These are phyloP conservation scores for Talaromyces albobiverticillius DNA, from an alignment of 2,329 filamentous ascomycete genomes.

Conservation along the genomic window DNA sequence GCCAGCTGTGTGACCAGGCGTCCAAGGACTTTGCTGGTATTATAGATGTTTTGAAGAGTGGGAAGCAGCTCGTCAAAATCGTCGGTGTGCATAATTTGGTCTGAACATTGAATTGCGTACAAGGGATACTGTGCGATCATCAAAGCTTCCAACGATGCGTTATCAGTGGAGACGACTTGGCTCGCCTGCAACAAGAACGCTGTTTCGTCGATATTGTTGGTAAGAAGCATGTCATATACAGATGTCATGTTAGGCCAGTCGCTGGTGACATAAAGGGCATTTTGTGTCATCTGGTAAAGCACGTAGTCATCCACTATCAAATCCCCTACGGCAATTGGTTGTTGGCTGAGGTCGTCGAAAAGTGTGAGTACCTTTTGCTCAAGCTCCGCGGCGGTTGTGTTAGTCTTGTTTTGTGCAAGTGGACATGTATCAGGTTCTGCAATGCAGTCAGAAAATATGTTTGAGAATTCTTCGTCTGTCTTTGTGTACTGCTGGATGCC, in stretches of 20 bases:
- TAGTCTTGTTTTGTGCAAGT: not conserved
- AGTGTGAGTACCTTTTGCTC: not conserved
- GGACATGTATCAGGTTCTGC: not conserved
- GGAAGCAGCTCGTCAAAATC: constrained; percentile 4
- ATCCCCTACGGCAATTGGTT: not conserved
- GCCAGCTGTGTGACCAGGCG: constrained; percentile 9
- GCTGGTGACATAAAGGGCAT: not conserved
- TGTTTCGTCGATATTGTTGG: not conserved
- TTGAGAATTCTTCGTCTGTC: constrained; percentile 6
- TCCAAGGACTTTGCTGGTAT: constrained; percentile 8
- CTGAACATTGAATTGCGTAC: constrained; percentile 6
- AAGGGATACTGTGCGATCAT: not conserved
- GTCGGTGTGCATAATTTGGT: constrained; percentile 1
- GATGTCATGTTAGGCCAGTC: not conserved
- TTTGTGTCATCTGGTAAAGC: not conserved
- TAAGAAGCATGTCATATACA: not conserved
- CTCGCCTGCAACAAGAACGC: not conserved
- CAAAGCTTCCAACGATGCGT: not conserved
- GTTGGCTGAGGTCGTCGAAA: not conserved
- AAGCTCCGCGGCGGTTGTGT: constrained; percentile 1
- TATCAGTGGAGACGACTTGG: not conserved
- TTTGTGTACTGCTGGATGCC: not conserved
- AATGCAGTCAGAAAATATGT: constrained; percentile 7
- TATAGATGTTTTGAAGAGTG: not conserved
- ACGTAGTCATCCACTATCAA: not conserved